phyloP scores from a whole-genome alignment of 192 early-diverging fungal genomes.

The Linderina pennispora region DNA sequence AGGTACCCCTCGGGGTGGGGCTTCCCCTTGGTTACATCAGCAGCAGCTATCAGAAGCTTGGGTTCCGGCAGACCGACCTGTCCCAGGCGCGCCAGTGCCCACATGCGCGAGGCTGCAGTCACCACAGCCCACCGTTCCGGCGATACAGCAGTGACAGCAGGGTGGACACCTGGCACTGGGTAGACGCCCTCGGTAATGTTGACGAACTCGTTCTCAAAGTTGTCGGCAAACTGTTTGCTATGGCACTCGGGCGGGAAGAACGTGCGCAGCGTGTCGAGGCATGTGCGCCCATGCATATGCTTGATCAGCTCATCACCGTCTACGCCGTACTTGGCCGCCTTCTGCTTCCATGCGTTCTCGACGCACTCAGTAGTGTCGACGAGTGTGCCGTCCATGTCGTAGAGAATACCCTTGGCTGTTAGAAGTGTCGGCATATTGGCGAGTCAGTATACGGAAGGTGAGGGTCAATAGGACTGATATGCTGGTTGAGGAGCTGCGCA shows the following conservation, averaged over 20 bases:
- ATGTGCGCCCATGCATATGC: slow-evolving; percentile 24
- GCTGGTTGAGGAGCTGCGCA: no score
- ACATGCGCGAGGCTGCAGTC: slow-evolving; percentile 15
- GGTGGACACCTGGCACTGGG: slow-evolving; percentile 22
- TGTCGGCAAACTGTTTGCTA: slow-evolving; percentile 6
- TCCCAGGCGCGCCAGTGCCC: slow-evolving; percentile 12
- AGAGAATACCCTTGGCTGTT: slow-evolving; percentile 31
- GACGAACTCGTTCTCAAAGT: slow-evolving; percentile 9
- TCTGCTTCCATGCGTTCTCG: slow-evolving; percentile 18
- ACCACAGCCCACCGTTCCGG: slow-evolving; percentile 28
- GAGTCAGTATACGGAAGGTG: no score
- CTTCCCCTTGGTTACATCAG: slow-evolving; percentile 12
- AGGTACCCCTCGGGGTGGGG: slow-evolving; percentile 24
- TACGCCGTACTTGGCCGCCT: slow-evolving; percentile 10
- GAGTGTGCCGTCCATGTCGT: slow-evolving; percentile 42
- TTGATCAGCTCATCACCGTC: slow-evolving; percentile 9
- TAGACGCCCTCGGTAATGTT: slow-evolving; percentile 12
- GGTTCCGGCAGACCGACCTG: slow-evolving; percentile 17
- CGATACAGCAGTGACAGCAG: background rate
- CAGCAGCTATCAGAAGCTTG: slow-evolving; percentile 9
- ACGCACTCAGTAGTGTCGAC: slow-evolving; percentile 31
- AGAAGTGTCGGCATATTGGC: no score
- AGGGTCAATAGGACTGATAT: no score
- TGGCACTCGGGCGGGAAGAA: slow-evolving; percentile 22
- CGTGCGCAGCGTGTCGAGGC: slow-evolving; percentile 11